A percentile compares a stretch with the other conserved stretches of the same genome.
Evolutionary conservation across 1,284 basidiomycete genomes (phyloP).

Genomic region (Tetrapyrgos nigripes): DNA sequence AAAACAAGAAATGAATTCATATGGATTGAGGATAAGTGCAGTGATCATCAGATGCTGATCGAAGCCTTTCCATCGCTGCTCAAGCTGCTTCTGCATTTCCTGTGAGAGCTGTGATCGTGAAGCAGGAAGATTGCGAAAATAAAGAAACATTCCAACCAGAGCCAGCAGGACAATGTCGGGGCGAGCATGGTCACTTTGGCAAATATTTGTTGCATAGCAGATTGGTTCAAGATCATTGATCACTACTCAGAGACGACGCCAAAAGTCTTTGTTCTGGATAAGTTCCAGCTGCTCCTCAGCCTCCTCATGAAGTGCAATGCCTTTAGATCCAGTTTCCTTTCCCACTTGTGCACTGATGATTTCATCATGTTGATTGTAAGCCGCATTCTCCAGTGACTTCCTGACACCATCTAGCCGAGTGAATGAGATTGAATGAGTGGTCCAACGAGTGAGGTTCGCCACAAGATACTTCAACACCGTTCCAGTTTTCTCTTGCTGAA

Average conservation of each 20-base stretch:
- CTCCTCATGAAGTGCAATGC: neutral
- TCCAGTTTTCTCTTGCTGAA: neutral
- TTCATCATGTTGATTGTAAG: neutral
- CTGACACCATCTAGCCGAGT: slow-evolving; percentile 11
- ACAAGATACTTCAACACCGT: slow-evolving; percentile 14
- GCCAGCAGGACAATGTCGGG: slow-evolving; percentile 32
- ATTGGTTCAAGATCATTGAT: slow-evolving; percentile 36
- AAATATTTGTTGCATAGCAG: slow-evolving; percentile 33
- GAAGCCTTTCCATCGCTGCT: slow-evolving; percentile 10
- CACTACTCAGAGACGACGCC: slow-evolving; percentile 26
- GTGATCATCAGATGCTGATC: slow-evolving; percentile 14
- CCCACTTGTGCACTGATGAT: slow-evolving; percentile 21
- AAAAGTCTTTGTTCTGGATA: slow-evolving; percentile 15
- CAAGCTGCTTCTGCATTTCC: slow-evolving; percentile 22
- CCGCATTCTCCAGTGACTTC: slow-evolving; percentile 11
- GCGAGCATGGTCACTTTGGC: slow-evolving; percentile 29
- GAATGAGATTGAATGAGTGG: slow-evolving; percentile 22
- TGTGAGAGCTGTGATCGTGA: slow-evolving; percentile 14
- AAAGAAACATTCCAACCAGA: slow-evolving; percentile 32
- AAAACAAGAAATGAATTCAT: slow-evolving; percentile 20
- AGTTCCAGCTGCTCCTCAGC: neutral
- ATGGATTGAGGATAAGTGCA: slow-evolving; percentile 15
- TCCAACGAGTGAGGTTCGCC: slow-evolving; percentile 22
- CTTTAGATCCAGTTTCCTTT: slow-evolving; percentile 24
- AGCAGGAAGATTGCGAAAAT: slow-evolving; percentile 30